Conservation (phyloP, 2,329 filamentous ascomycete species). For the Berkeleyomyces basicola region DNA sequence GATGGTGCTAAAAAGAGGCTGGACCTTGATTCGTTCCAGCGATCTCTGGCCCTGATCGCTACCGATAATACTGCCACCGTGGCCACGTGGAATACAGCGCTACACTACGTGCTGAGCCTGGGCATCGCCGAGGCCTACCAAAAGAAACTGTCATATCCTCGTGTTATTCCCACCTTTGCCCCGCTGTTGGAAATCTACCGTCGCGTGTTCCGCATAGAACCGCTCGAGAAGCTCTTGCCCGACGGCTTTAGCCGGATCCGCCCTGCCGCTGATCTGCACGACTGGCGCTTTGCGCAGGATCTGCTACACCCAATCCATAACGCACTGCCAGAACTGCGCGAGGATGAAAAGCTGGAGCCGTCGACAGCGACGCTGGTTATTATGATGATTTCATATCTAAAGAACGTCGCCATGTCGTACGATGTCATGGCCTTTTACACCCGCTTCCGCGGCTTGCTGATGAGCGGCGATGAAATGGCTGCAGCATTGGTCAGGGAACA, state of each 20-base stretch:
- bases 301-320: constrained; percentile 8
- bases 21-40: constrained; percentile 33
- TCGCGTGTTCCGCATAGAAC: constrained; percentile 30
- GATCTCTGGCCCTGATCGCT: constrained; percentile 8
- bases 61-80: constrained; percentile 12
- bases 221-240: constrained; percentile 26
- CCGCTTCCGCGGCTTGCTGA: constrained; percentile 29
- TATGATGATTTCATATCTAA: constrained; percentile 33
- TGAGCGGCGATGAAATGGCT: constrained; percentile 22
- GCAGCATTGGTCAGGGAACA: constrained; percentile 24
- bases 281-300: constrained; percentile 12
- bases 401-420: constrained; percentile 24
- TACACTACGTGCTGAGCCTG: constrained; percentile 34
- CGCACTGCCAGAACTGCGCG: not conserved
- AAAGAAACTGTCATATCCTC: constrained; percentile 19
- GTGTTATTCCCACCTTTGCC: constrained; percentile 25
- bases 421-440: constrained; percentile 30
- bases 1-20: constrained; percentile 47
- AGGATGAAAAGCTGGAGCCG: constrained; percentile 21
- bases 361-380: constrained; percentile 25
- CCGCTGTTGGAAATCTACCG: constrained; percentile 33
- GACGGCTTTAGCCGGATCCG: constrained; percentile 12
- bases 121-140: constrained; percentile 25
- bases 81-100: constrained; percentile 22
- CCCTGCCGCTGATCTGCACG: constrained; percentile 6